Evolutionary conservation across 2,329 filamentous ascomycete genomes (phyloP).

Genomic region (Mycogone perniciosa): DNA sequence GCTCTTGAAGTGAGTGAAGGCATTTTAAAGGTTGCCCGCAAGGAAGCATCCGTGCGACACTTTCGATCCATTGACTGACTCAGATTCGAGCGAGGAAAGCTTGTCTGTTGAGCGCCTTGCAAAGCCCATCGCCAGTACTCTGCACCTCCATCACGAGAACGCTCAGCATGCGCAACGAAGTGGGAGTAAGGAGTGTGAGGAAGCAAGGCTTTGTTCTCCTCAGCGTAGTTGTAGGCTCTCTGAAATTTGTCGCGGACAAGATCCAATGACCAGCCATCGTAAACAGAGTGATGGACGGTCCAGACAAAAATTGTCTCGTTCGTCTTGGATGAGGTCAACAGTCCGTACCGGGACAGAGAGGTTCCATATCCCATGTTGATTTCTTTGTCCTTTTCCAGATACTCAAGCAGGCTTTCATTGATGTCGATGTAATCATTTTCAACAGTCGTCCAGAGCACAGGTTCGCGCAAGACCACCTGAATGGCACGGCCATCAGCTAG

Average conservation of each 20-base stretch:
- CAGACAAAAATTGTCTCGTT: background rate
- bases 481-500: background rate
- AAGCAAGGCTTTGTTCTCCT: background rate
- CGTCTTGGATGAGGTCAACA: background rate
- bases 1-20: background rate
- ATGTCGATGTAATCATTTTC: background rate
- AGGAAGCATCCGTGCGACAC: too few species aligned
- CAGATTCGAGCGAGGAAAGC: too few species aligned
- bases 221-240: background rate
- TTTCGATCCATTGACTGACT: too few species aligned
- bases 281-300: conserved; percentile 3
- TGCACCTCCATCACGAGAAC: too few species aligned
- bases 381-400: background rate
- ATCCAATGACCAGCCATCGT: conserved; percentile 3
- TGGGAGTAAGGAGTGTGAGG: background rate
- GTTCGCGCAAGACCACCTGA: conserved; percentile 4
- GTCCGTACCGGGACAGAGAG: background rate
- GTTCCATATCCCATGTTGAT: conserved; percentile 1
- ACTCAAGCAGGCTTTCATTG: background rate
- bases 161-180: background rate
- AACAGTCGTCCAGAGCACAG: background rate
- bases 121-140: too few species aligned
- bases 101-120: too few species aligned
- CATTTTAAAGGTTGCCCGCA: too few species aligned
- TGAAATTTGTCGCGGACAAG: background rate